phyloP scores from a whole-genome alignment of 208 protist species.

The Spongospora subterranea region DNA sequence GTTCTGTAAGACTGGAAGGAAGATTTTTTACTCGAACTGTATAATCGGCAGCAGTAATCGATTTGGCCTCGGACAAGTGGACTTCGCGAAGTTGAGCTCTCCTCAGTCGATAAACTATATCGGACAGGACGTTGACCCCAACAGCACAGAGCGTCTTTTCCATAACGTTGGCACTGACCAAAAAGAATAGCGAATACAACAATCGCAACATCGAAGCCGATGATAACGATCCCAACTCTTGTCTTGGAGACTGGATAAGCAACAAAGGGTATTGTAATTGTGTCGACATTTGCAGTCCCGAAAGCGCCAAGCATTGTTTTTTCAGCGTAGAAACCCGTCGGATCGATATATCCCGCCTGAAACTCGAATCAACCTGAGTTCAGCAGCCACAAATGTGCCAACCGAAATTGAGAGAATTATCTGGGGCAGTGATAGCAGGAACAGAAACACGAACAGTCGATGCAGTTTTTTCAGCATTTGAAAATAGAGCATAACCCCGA shows the following conservation, averaged over 20 bases:
- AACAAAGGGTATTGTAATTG: not conserved
- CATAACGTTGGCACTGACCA: too few species aligned
- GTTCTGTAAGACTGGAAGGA: not conserved
- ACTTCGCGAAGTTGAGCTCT: not conserved
- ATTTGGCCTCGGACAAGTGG: not conserved
- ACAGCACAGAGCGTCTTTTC: not conserved
- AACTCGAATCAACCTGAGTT: not conserved
- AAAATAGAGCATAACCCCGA: conserved; percentile 28
- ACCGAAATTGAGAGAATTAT: not conserved
- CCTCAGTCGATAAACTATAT: not conserved
- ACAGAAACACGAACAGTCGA: not conserved
- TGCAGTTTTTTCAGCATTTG: not conserved
- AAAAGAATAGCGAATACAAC: not conserved
- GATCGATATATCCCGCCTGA: not conserved
- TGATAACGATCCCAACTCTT: not conserved
- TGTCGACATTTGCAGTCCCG: not conserved
- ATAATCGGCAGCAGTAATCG: conserved; percentile 32
- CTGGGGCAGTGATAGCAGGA: conserved; percentile 5
- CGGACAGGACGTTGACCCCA: not conserved
- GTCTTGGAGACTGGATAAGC: not conserved
- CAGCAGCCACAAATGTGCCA: not conserved
- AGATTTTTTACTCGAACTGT: conserved; percentile 52
- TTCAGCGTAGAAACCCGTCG: conserved; percentile 25
- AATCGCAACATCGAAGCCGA: not conserved
- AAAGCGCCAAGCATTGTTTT: conserved; percentile 19